Evolutionary conservation across 1,139 yeast genomes (phyloP).

Genomic region (Groenewaldozyma sp.): DNA sequence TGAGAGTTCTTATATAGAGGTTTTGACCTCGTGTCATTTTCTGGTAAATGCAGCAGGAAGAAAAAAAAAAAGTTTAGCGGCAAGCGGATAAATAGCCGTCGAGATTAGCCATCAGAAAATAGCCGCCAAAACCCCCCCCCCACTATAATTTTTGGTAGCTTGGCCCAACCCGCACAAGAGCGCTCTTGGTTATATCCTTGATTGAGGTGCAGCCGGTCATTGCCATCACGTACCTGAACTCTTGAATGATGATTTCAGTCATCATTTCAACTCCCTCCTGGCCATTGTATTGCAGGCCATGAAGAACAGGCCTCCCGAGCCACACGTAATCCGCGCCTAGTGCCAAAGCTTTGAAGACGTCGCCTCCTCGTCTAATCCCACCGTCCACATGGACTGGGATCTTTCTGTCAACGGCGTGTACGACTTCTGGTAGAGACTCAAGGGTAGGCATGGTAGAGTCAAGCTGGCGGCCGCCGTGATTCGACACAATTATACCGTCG

Average conservation of each 20-base stretch:
- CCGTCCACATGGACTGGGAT: constrained; percentile 59
- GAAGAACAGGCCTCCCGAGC: constrained; percentile 56
- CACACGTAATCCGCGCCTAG: constrained; percentile 71
- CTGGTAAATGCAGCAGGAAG: background rate
- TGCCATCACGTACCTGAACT: constrained; percentile 28
- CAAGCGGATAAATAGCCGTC: too few species aligned
- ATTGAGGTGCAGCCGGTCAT: constrained; percentile 22
- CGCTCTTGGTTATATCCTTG: constrained; percentile 16
- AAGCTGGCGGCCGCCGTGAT: constrained; percentile 65
- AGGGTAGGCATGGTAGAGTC: constrained; percentile 55
- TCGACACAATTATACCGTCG: constrained; percentile 55
- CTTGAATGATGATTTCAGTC: constrained; percentile 24
- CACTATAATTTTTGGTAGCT: constrained; percentile 18
- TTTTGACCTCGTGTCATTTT: background rate
- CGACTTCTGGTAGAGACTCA: constrained; percentile 54
- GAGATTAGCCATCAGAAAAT: background rate
- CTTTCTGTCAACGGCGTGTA: constrained; percentile 38
- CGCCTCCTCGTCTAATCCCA: constrained; percentile 59
- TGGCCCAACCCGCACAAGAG: constrained; percentile 23
- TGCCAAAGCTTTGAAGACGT: constrained; percentile 57
- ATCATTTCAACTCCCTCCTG: constrained; percentile 47
- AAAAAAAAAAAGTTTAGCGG: too few species aligned
- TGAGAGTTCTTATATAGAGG: background rate
- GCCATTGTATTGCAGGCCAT: constrained; percentile 58
- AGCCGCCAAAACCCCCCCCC: too few species aligned